These are phyloP conservation scores for Castanea sativa DNA, from an alignment of 306 rosid species.

Conservation along the genomic window DNA sequence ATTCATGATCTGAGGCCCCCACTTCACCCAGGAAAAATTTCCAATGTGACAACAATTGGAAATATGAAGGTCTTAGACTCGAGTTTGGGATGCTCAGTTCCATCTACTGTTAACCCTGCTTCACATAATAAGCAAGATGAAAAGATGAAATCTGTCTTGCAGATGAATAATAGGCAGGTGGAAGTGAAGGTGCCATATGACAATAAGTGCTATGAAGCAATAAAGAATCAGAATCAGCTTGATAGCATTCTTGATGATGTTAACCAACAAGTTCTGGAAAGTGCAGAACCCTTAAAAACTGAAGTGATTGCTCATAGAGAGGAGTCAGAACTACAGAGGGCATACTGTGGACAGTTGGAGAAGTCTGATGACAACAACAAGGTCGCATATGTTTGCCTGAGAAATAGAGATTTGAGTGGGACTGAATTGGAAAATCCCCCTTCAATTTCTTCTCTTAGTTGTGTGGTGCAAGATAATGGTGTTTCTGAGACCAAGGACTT, in stretches of 20 bases:
- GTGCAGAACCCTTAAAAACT: constrained; percentile 26
- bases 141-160: constrained; percentile 28
- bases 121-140: constrained; percentile 14
- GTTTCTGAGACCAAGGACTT: constrained; percentile 4
- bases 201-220: constrained; percentile 19
- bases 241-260: constrained; percentile 18
- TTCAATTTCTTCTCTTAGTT: background rate
- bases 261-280: constrained; percentile 13
- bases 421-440: constrained; percentile 16
- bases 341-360: constrained; percentile 23
- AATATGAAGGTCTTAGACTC: constrained; percentile 9
- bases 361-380: constrained; percentile 28
- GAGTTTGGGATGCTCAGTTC: constrained; percentile 11
- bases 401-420: constrained; percentile 1
- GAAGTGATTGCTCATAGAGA: constrained; percentile 28
- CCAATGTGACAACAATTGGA: constrained; percentile 28
- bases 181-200: constrained; percentile 18
- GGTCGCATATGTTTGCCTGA: background rate
- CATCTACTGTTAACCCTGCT: constrained; percentile 3
- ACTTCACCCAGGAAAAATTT: constrained; percentile 24
- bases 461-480: constrained; percentile 3
- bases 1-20: constrained; percentile 32
- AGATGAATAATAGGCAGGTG: constrained; percentile 20
- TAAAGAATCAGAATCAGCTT: constrained; percentile 16
- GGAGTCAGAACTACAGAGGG: constrained; percentile 21